phyloP scores from a whole-genome alignment of 1,284 basidiomycete genomes.

The Moesziomyces globuligerus region DNA sequence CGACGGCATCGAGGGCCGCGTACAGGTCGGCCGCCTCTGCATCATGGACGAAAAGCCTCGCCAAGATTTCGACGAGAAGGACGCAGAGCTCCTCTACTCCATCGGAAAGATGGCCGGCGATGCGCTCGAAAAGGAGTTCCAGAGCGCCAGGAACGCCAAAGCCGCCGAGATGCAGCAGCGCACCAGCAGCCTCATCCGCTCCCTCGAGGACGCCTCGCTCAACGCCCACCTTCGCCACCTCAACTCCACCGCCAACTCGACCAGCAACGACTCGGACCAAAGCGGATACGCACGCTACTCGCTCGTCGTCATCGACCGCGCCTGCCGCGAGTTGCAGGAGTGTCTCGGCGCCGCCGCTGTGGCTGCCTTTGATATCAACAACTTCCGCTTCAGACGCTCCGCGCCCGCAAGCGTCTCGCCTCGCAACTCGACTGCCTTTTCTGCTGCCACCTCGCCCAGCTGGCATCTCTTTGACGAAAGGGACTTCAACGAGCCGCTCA shows the following conservation, averaged over 20 bases:
- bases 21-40: slow-evolving; percentile 52
- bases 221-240: slow-evolving; percentile 14
- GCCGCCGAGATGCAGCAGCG: slow-evolving; percentile 45
- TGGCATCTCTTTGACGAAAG: slow-evolving; percentile 15
- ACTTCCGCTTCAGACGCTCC: slow-evolving; percentile 23
- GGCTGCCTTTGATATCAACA: slow-evolving; percentile 36
- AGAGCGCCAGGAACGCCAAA: slow-evolving; percentile 30
- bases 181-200: slow-evolving; percentile 28
- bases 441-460: slow-evolving; percentile 8
- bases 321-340: slow-evolving; percentile 28
- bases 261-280: slow-evolving; percentile 16
- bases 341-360: slow-evolving; percentile 34
- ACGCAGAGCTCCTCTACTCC: slow-evolving; percentile 41
- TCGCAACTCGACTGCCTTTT: slow-evolving; percentile 14
- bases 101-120: slow-evolving; percentile 54
- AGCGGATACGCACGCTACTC: slow-evolving; percentile 21
- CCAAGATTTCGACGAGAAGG: slow-evolving; percentile 35
- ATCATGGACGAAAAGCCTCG: slow-evolving; percentile 47
- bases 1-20: slow-evolving; percentile 26
- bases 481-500: slow-evolving; percentile 20
- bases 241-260: slow-evolving; percentile 9
- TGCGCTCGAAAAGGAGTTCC: slow-evolving; percentile 50
- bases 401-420: slow-evolving; percentile 15
- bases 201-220: slow-evolving; percentile 31
- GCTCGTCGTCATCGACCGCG: slow-evolving; percentile 25